Conservation (phyloP, 2,329 filamentous ascomycete genomes). For the Apiospora phragmitis region DNA sequence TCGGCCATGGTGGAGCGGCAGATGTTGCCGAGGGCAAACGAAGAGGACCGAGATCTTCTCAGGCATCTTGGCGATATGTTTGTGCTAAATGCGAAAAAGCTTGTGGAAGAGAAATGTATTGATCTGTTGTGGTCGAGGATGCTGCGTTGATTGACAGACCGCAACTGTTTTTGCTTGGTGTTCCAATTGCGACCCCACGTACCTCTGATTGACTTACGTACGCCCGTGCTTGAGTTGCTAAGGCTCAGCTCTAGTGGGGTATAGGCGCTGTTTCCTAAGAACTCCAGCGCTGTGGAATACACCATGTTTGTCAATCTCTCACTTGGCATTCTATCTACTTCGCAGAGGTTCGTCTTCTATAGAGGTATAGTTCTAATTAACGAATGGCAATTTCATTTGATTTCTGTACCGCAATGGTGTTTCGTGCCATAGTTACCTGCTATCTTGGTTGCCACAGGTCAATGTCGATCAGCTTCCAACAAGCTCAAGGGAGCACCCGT, state of each 20-base stretch:
- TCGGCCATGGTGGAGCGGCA: slow-evolving; percentile 95
- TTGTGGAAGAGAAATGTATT: not conserved
- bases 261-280: not conserved
- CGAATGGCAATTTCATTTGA: too few species aligned
- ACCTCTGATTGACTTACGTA: not conserved
- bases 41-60: slow-evolving; percentile 74
- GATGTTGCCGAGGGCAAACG: slow-evolving; percentile 95
- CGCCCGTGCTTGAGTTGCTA: too few species aligned
- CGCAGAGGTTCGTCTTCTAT: not conserved
- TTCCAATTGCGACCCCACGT: not conserved
- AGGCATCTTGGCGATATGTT: slow-evolving; percentile 4
- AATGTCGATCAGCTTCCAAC: not conserved
- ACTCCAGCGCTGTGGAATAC: not conserved
- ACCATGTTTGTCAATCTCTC: not conserved
- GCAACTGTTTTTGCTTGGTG: not conserved
- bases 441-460: not conserved
- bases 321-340: not conserved
- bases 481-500: not conserved
- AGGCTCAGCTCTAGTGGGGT: not conserved
- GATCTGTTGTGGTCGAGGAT: not conserved
- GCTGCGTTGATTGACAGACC: not conserved
- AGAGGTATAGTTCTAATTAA: not conserved
- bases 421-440: not conserved
- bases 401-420: too few species aligned
- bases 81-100: not conserved